Evolutionary conservation across 2,329 filamentous ascomycete genomes (phyloP).

Genomic region (Microsporum audouinii): DNA sequence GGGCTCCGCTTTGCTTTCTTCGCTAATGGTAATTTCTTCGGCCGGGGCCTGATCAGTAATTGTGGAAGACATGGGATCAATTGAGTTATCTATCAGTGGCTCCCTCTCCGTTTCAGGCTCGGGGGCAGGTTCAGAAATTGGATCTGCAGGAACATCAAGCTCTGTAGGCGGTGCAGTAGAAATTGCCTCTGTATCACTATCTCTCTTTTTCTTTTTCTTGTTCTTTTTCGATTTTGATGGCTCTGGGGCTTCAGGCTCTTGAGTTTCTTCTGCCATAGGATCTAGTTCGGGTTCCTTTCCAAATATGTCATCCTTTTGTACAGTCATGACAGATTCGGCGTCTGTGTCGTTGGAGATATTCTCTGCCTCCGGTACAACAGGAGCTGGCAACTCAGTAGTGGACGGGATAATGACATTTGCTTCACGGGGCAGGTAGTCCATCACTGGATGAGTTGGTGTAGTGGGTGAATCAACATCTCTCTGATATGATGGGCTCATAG

Average conservation of each 20-base stretch:
- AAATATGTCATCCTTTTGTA: background rate
- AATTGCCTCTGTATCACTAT: background rate
- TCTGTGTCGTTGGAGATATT: background rate
- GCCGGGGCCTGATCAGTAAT: background rate
- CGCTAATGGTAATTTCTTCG: background rate
- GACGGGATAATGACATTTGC: background rate
- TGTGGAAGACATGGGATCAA: background rate
- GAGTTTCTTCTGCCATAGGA: background rate
- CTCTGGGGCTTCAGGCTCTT: background rate
- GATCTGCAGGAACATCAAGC: background rate
- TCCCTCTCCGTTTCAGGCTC: background rate
- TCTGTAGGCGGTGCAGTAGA: background rate
- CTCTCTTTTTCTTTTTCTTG: constrained; percentile 3
- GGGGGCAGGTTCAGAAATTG: background rate
- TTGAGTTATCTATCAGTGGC: background rate
- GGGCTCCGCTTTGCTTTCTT: background rate
- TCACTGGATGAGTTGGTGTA: background rate
- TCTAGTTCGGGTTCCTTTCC: background rate
- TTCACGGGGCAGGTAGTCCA: background rate
- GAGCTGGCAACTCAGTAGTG: background rate
- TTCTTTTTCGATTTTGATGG: constrained; percentile 3
- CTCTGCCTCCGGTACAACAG: background rate
- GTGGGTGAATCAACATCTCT: background rate
- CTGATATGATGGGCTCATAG: constrained; percentile 1
- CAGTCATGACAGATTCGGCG: constrained; percentile 1